Conservation (phyloP, 768 basidiomycete genomes). For the Epithele typhae region DNA sequence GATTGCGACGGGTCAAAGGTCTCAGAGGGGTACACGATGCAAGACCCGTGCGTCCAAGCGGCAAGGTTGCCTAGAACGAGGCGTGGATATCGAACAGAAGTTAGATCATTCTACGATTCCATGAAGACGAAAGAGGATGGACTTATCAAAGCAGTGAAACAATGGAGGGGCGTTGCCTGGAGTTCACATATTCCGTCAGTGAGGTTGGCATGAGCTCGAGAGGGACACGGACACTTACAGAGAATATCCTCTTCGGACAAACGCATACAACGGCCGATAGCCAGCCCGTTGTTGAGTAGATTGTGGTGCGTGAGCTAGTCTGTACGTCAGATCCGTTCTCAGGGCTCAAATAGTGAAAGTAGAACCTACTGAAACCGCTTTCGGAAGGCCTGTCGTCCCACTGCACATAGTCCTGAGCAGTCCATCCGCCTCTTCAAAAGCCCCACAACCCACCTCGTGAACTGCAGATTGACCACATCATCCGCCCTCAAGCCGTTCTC, state of each 20-base stretch:
- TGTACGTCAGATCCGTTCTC: neutral
- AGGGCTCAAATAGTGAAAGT: neutral
- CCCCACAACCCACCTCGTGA: slow-evolving; percentile 57
- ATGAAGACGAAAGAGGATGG: neutral
- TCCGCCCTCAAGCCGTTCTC: slow-evolving; percentile 43
- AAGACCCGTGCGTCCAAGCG: slow-evolving; percentile 69
- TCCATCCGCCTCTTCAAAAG: too few relatives aligned
- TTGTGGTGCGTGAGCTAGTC: slow-evolving; percentile 71
- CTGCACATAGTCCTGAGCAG: slow-evolving; percentile 30
- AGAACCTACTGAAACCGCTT: slow-evolving; percentile 70
- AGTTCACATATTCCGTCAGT: slow-evolving; percentile 2
- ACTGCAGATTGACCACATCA: slow-evolving; percentile 80
- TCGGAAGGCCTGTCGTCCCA: slow-evolving; percentile 77
- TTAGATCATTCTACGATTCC: neutral
- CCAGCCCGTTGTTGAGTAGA: slow-evolving; percentile 72
- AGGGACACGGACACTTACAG: slow-evolving; percentile 40
- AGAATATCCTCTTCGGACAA: slow-evolving; percentile 62
- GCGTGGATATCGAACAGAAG: slow-evolving; percentile 40
- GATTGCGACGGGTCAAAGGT: slow-evolving; percentile 55
- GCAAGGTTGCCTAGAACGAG: slow-evolving; percentile 80
- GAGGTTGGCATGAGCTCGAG: neutral
- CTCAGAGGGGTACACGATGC: slow-evolving; percentile 71
- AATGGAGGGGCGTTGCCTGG: slow-evolving; percentile 79
- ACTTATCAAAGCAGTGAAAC: slow-evolving; percentile 91
- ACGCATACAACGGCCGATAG: slow-evolving; percentile 68